phyloP scores from a whole-genome alignment of 2,329 filamentous ascomycete genomes.

The Herpotrichia juniperi region DNA sequence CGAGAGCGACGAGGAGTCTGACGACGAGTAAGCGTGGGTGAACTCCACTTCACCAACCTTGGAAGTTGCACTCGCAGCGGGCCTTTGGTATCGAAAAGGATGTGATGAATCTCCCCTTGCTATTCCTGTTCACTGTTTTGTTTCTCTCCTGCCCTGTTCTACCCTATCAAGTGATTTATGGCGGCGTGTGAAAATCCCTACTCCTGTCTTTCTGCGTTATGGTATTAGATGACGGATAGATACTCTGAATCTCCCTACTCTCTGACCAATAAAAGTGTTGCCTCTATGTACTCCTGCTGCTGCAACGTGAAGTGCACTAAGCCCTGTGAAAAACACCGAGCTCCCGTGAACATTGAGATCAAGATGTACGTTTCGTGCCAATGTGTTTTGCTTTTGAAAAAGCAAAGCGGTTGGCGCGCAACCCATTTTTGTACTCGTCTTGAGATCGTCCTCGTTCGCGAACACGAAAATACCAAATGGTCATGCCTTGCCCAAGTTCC shows the following conservation, averaged over 20 bases:
- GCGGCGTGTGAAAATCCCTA: conserved; percentile 28
- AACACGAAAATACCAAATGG: not conserved
- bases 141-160: conserved; percentile 8
- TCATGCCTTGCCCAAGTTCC: not conserved
- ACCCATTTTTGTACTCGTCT: no score
- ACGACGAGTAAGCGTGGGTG: conserved; percentile 19
- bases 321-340: no score
- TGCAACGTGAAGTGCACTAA: no score
- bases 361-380: no score
- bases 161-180: conserved; percentile 15
- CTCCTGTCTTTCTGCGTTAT: conserved; percentile 20
- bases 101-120: no score
- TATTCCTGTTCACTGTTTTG: conserved; percentile 9
- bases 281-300: no score
- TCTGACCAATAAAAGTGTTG: conserved; percentile 8
- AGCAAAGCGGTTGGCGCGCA: no score
- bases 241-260: conserved; percentile 16
- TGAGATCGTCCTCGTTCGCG: not conserved
- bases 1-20: conserved; percentile 65
- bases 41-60: not conserved
- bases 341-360: no score
- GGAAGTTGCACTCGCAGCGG: no score
- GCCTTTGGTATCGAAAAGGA: no score
- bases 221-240: conserved; percentile 4
- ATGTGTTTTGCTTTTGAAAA: no score